Evolutionary conservation across 306 rosid species (phyloP).

Genomic region (Prunus armeniaca): DNA sequence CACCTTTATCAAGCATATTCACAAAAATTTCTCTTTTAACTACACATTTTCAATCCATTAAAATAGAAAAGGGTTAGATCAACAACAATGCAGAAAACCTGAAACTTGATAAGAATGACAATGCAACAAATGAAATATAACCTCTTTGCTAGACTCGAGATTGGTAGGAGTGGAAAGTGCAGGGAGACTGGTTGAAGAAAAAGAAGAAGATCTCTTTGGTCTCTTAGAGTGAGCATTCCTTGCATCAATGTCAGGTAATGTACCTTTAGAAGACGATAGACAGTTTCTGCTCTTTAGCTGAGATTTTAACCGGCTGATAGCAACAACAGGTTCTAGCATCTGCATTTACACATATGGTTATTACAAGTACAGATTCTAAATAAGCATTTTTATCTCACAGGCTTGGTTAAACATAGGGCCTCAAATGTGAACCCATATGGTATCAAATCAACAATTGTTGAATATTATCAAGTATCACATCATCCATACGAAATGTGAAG

Average conservation of each 20-base stretch:
- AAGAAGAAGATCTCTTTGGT: slow-evolving; percentile 37
- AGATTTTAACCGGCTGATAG: slow-evolving; percentile 35
- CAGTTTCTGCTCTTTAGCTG: slow-evolving; percentile 37
- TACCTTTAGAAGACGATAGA: slow-evolving; percentile 15
- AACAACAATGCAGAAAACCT: background rate
- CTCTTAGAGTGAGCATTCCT: slow-evolving; percentile 41
- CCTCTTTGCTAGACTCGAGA: slow-evolving; percentile 33
- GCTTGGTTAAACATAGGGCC: background rate
- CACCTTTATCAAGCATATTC: background rate
- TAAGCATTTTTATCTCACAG: background rate
- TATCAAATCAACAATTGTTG: background rate
- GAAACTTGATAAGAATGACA: background rate
- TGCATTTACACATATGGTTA: slow-evolving; percentile 32
- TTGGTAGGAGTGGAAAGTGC: slow-evolving; percentile 25
- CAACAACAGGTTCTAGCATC: slow-evolving; percentile 67
- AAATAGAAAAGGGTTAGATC: background rate
- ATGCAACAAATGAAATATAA: background rate
- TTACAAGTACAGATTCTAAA: background rate
- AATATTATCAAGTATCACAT: background rate
- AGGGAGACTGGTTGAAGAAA: slow-evolving; percentile 31
- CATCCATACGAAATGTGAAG: background rate
- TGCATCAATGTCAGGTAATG: slow-evolving; percentile 27
- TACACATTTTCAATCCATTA: background rate
- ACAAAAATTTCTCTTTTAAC: background rate
- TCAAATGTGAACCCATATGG: background rate